These are phyloP conservation scores for Lepraria neglecta DNA, from an alignment of 495 filamentous ascomycete genomes.

Conservation along the genomic window DNA sequence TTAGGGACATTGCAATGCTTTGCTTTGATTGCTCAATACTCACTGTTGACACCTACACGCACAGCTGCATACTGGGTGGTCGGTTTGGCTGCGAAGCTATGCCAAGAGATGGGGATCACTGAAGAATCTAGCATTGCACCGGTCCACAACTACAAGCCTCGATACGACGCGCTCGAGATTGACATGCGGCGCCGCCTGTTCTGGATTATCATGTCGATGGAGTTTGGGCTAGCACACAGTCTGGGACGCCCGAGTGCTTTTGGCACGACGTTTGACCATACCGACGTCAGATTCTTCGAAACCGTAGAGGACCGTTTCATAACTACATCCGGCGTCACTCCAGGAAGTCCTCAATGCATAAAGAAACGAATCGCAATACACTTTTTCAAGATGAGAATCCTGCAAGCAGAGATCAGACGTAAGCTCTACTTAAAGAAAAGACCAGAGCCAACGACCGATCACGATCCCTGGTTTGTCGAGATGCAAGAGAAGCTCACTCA, in stretches of 20 bases:
- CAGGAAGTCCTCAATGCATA: constrained; percentile 56
- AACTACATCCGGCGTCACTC: constrained; percentile 64
- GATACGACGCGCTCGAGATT: constrained; percentile 60
- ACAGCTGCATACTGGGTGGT: constrained; percentile 89
- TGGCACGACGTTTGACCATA: constrained; percentile 67
- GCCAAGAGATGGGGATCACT: constrained; percentile 74
- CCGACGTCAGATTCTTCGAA: constrained; percentile 77
- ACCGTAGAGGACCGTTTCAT: constrained; percentile 74
- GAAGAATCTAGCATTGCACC: constrained; percentile 75
- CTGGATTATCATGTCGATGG: constrained; percentile 81
- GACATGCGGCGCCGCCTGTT: constrained; percentile 84
- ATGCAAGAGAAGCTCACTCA: constrained; percentile 71
- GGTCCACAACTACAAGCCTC: constrained; percentile 5
- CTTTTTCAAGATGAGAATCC: constrained; percentile 82
- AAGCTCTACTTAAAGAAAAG: constrained; percentile 76
- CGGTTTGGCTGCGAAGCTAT: constrained; percentile 74
- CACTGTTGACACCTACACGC: constrained; percentile 79
- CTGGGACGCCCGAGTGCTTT: constrained; percentile 79
- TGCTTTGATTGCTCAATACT: constrained; percentile 82
- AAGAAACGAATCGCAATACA: constrained; percentile 85
- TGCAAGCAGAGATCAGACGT: constrained; percentile 80
- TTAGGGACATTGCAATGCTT: constrained; percentile 85
- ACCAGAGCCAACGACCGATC: constrained; percentile 62
- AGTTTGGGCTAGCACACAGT: constrained; percentile 77
- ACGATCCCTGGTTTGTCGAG: constrained; percentile 74